phyloP scores from a whole-genome alignment of 2,329 filamentous ascomycete species.

The Penicillium sp. region DNA sequence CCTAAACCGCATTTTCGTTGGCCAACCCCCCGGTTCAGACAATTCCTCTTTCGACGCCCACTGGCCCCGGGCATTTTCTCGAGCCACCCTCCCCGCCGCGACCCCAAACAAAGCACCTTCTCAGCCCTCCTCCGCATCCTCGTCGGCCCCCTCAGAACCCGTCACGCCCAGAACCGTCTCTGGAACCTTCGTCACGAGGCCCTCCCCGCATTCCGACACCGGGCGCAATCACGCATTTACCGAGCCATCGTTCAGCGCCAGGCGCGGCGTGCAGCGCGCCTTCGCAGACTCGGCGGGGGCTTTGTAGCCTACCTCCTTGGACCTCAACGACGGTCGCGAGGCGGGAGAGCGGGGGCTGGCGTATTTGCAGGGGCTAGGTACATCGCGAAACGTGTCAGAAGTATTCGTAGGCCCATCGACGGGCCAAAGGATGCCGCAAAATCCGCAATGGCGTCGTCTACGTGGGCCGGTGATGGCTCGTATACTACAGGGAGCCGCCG shows the following conservation, averaged over 20 bases:
- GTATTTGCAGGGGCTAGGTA: neutral
- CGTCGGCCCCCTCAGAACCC: slow-evolving; percentile 66
- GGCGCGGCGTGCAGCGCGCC: slow-evolving; percentile 51
- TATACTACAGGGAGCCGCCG: slow-evolving; percentile 69
- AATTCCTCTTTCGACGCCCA: slow-evolving; percentile 15
- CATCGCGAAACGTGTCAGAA: slow-evolving; percentile 10
- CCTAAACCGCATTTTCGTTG: slow-evolving; percentile 25
- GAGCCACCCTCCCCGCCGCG: slow-evolving; percentile 11
- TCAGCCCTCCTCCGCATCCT: slow-evolving; percentile 57
- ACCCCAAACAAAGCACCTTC: slow-evolving; percentile 27
- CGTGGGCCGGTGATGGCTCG: slow-evolving; percentile 27
- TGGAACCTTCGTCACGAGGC: slow-evolving; percentile 73
- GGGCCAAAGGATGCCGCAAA: slow-evolving; percentile 16
- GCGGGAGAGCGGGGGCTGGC: slow-evolving; percentile 7
- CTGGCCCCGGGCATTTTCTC: slow-evolving; percentile 10
- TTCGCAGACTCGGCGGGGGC: slow-evolving; percentile 34
- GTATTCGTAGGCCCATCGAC: slow-evolving; percentile 16
- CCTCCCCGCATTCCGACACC: slow-evolving; percentile 68
- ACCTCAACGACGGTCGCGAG: slow-evolving; percentile 21
- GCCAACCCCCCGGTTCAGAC: slow-evolving; percentile 18
- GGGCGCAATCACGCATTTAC: slow-evolving; percentile 75
- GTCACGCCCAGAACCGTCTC: slow-evolving; percentile 65
- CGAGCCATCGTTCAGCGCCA: slow-evolving; percentile 69
- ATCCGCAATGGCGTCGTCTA: slow-evolving; percentile 26
- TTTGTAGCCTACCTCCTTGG: slow-evolving; percentile 29